phyloP scores from a whole-genome alignment of 2,329 filamentous ascomycete species.

The Hysterium pulicare region DNA sequence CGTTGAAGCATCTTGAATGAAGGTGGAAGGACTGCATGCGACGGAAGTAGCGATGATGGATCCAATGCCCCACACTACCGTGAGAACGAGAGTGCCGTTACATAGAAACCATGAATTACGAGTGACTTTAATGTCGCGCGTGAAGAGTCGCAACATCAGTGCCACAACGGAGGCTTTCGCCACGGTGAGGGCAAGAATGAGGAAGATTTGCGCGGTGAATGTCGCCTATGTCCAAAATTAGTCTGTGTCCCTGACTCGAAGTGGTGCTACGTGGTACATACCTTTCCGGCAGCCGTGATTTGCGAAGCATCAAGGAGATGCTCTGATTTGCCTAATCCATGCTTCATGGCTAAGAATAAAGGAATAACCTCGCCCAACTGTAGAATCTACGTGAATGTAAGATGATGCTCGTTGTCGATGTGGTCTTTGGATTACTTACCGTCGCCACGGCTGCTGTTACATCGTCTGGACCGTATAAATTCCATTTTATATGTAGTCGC shows the following conservation, averaged over 20 bases:
- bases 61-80: constrained; percentile 20
- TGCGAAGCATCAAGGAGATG: no score
- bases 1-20: background rate
- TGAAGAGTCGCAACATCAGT: constrained; percentile 28
- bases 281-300: constrained; percentile 5
- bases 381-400: constrained; percentile 8
- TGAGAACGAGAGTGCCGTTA: constrained; percentile 11
- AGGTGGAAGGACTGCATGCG: constrained; percentile 7
- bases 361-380: constrained; percentile 10
- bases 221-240: constrained; percentile 11
- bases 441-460: constrained; percentile 9
- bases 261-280: constrained; percentile 4
- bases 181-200: constrained; percentile 19
- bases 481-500: constrained; percentile 16
- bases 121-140: constrained; percentile 19
- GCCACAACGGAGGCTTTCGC: constrained; percentile 27
- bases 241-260: background rate
- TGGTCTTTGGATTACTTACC: constrained; percentile 6
- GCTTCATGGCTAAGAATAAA: constrained; percentile 12
- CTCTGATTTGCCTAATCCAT: constrained; percentile 9
- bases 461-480: constrained; percentile 15
- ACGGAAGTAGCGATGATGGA: constrained; percentile 19
- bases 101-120: constrained; percentile 11
- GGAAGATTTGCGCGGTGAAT: constrained; percentile 21
- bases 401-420: background rate